Conservation (phyloP, 2,329 filamentous ascomycete species). For the Bisporella sp. region DNA sequence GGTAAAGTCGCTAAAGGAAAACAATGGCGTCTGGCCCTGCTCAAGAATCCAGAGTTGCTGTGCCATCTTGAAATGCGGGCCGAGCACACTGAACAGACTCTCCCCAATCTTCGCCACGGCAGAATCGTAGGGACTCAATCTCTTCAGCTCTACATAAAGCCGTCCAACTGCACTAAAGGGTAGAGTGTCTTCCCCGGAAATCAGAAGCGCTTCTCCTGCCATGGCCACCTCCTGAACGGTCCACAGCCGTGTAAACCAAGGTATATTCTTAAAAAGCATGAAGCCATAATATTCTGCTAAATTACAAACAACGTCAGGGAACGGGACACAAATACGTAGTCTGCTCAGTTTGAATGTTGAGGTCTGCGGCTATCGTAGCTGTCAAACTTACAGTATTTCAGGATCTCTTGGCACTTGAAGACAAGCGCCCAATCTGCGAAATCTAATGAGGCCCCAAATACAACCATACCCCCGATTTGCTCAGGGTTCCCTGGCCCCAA, state of each 20-base stretch:
- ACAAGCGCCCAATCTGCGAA: not conserved
- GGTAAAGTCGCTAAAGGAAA: constrained; percentile 2
- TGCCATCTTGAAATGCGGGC: constrained; percentile 1
- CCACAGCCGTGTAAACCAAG: constrained; percentile 1
- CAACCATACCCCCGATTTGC: not conserved
- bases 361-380: not conserved
- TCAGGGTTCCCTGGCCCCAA: not conserved
- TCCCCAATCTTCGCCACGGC: not conserved
- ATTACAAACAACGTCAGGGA: not conserved
- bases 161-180: constrained; percentile 2
- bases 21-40: constrained; percentile 1
- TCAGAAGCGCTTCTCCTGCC: constrained; percentile 1
- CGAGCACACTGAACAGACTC: constrained; percentile 1
- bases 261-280: constrained; percentile 1
- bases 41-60: constrained; percentile 1
- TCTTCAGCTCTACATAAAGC: not conserved
- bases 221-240: constrained; percentile 1
- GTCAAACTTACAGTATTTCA: constrained; percentile 1
- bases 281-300: not conserved
- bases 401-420: not conserved
- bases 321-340: not conserved
- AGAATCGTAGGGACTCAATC: not conserved
- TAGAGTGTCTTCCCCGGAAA: constrained; percentile 1
- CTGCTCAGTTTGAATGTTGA: constrained; percentile 1
- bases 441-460: not conserved